Percentiles rank a stretch among this genome's conserved stretches.
These are phyloP conservation scores for Kappamyces sp. DNA, from an alignment of 192 early-diverging fungal genomes.

Conservation along the genomic window DNA sequence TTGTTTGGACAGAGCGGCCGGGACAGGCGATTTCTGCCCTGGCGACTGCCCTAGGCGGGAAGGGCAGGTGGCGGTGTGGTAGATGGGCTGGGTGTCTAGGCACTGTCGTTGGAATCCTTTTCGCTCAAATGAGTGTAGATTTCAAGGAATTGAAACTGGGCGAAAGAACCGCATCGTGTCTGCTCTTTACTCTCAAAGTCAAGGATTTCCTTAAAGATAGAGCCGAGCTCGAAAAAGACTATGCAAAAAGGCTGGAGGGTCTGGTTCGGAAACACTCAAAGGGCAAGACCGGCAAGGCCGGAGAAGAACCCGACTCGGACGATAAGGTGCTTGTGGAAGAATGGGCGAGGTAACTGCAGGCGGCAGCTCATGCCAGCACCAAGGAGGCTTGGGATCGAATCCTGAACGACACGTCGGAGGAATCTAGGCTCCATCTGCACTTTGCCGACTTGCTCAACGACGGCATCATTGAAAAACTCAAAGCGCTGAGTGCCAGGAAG, in stretches of 20 bases:
- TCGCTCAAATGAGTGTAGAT: neutral
- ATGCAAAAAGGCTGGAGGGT: slow-evolving; percentile 56
- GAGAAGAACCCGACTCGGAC: neutral
- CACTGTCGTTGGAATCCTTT: no score
- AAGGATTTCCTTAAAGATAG: slow-evolving; percentile 65
- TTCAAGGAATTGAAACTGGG: slow-evolving; percentile 10
- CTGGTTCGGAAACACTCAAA: slow-evolving; percentile 53
- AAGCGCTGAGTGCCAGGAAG: slow-evolving; percentile 44
- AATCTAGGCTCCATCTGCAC: slow-evolving; percentile 40
- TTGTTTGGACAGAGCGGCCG: no score
- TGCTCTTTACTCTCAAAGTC: slow-evolving; percentile 35
- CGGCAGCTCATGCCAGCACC: neutral
- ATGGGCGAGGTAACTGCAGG: slow-evolving; percentile 7
- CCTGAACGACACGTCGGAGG: slow-evolving; percentile 47
- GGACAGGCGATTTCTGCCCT: no score
- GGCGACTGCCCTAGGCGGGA: no score
- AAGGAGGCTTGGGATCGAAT: slow-evolving; percentile 51
- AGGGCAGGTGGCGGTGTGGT: no score
- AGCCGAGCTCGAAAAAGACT: slow-evolving; percentile 64
- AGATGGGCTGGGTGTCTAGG: no score
- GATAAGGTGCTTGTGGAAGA: slow-evolving; percentile 34
- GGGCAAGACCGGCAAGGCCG: neutral
- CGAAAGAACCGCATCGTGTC: neutral
- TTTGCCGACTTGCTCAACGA: slow-evolving; percentile 49
- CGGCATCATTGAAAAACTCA: slow-evolving; percentile 49